Evolutionary conservation across 352 stramenopile genomes (phyloP), one percentile per base, ranked within the genome.

Genomic region (Globisporangium heterothallicum): DNA sequence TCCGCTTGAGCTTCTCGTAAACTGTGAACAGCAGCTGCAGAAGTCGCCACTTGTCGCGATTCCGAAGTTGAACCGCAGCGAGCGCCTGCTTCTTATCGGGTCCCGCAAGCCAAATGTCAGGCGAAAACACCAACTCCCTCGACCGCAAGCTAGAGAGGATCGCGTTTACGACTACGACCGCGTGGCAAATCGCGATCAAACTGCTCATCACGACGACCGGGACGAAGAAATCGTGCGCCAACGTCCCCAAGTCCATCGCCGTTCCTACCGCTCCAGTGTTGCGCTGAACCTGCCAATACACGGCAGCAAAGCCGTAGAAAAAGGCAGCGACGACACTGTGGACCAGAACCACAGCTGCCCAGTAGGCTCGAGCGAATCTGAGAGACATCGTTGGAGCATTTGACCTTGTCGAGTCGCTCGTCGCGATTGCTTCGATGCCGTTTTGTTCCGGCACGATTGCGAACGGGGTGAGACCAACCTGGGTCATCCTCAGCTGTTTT

Each of bases 111-210:
- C 52, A 59, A 21, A 53, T 59, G 12, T 59, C 52, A 4, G 52
- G 52, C 34, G 52, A 59, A 27, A 59, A 53, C n/a, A 59, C 42
- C 13, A 59, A 36, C 19, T 59, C 52, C 9, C 52, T 25, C 16
- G 52, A 53, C 13, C 52, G 43, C 18, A 34, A 40, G 43, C 52
- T 59, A 24, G 52, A 59, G 12, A 59, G 22, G 18, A 59, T 24
- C 25, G 43, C 52, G 14, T 59, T 59, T 43, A 48, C 42, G 52
- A 48, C 34, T 27, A 43, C 43, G 32, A 59, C 25, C 3, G 44
- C 22, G 52, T 59, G 52, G 26, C 52, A 49, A 5, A 53, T 53
- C 52, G 52, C 52, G 25, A 59, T 52, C 24, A 36, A 24, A 19
- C 30, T 52, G 32, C 42, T 53, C 2, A 14, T 34, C 26, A 59